Conservation (phyloP, 345 rosid species). For the Microcos paniculata region DNA sequence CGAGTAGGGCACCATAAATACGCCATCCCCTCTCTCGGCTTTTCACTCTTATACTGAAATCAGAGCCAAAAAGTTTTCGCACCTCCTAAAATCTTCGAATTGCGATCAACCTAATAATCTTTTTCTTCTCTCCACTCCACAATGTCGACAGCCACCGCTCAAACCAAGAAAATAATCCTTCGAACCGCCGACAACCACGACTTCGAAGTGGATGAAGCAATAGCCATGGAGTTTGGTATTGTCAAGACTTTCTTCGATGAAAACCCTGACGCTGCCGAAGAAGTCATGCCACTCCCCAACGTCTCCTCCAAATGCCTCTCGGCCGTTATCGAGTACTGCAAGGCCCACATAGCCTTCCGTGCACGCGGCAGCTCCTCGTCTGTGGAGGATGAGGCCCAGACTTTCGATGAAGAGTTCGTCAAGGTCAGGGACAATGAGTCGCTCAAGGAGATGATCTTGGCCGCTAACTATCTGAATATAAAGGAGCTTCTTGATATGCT, state of each 20-base stretch:
- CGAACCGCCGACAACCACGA: conserved; percentile 6
- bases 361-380: background rate
- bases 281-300: conserved; percentile 9
- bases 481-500: conserved; percentile 32
- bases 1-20: too few relatives aligned
- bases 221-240: conserved; percentile 18
- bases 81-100: too few relatives aligned
- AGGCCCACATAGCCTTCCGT: conserved; percentile 19
- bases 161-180: conserved; percentile 9
- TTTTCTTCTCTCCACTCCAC: background rate
- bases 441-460: conserved; percentile 32
- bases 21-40: too few relatives aligned
- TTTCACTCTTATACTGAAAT: too few relatives aligned
- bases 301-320: conserved; percentile 3
- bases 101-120: too few relatives aligned
- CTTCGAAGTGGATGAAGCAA: conserved; percentile 11
- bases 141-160: background rate
- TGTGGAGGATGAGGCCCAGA: conserved; percentile 7
- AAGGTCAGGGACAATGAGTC: conserved; percentile 12
- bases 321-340: conserved; percentile 26
- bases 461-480: conserved; percentile 36
- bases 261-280: background rate
- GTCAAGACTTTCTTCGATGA: conserved; percentile 16
- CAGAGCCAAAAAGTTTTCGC: too few relatives aligned
- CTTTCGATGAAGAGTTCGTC: conserved; percentile 14